Base-by-base conservation (phyloP, 2,329 filamentous ascomycete genomes). In the Fusarium phyllophilum region DNA sequence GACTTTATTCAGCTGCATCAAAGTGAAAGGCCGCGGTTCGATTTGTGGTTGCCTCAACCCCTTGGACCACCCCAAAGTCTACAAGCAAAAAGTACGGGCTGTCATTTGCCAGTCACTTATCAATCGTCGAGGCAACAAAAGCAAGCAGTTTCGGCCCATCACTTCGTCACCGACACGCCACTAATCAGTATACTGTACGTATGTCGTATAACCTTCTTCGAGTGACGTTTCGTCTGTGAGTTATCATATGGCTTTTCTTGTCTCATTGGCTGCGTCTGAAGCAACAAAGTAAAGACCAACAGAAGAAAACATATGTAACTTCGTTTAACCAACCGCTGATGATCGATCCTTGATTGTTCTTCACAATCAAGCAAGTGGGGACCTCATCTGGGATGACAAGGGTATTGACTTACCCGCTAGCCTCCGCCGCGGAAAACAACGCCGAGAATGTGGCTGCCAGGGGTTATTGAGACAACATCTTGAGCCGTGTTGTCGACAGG, bases 91-190 rank as follows among this genome's bases (percentile, higher is more conserved):
- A 34, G 48, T 34, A 22, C 15, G 17, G 31, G 48, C 48, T 34
- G 22, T 49, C 45, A 17, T 48, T 45, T 60, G 46, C 41, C 52
- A 31, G 31, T 36, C 36, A 29, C 36, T 60, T 52, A 29, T 46
- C 63, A 64, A 51, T 48, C n/a, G 54, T 56, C 45, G 34, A 71
- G 39, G 52, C 41, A 60, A 52, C 57, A 74, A 71, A 71, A 72
- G 57, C 54, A 64, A 68, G 46, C 34, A 52, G 33, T 66, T 33
- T 58, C 34, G 44, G 52, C 45, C 26, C 60, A 60, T 34, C 66
- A 45, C 49, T 39, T 33, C 38, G 41, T 46, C 26, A 56, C 31
- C 22, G 20, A n/a, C 17, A 56, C 49, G 34, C 34, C 62, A 64
- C 46, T 36, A 26, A 46, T 49, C 29, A 39, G 26, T 29, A 29